phyloP scores from a whole-genome alignment of 805 yeast genomes.

The Zygoascus flipseniorum region DNA sequence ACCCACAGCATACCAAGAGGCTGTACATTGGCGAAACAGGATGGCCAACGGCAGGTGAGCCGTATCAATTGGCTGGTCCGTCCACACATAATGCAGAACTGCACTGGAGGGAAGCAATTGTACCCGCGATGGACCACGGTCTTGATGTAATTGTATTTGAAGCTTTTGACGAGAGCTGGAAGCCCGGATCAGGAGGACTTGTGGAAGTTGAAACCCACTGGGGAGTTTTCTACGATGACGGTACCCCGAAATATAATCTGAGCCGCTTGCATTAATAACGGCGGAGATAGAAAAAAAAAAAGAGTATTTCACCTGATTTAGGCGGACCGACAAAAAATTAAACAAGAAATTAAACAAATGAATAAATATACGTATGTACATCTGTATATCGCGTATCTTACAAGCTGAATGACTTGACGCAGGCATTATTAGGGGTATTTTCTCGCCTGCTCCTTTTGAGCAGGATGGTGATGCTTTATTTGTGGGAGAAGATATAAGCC shows the following conservation, averaged over 20 bases:
- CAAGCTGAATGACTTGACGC: too few relatives aligned
- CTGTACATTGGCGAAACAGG: constrained; percentile 98
- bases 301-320: too few relatives aligned
- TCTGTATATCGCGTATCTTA: too few relatives aligned
- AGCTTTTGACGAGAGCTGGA: constrained; percentile 95
- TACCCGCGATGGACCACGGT: constrained; percentile 84
- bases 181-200: constrained; percentile 80
- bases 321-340: too few relatives aligned
- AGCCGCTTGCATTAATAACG: too few relatives aligned
- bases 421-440: too few relatives aligned
- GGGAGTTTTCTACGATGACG: constrained; percentile 65
- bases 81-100: constrained; percentile 60
- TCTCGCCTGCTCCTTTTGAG: too few relatives aligned
- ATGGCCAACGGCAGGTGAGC: constrained; percentile 86
- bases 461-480: too few relatives aligned
- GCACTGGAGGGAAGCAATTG: constrained; percentile 83
- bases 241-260: constrained; percentile 24
- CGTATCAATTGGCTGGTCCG: constrained; percentile 60
- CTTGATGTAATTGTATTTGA: constrained; percentile 86
- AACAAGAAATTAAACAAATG: too few relatives aligned
- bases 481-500: too few relatives aligned
- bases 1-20: constrained; percentile 38
- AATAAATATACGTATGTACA: too few relatives aligned
- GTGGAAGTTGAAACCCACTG: constrained; percentile 82
- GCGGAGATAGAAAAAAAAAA: too few relatives aligned